Percentiles rank a stretch among this genome's conserved stretches.
Evolutionary conservation across 805 yeast species (phyloP).

Genomic region (Candida montana): DNA sequence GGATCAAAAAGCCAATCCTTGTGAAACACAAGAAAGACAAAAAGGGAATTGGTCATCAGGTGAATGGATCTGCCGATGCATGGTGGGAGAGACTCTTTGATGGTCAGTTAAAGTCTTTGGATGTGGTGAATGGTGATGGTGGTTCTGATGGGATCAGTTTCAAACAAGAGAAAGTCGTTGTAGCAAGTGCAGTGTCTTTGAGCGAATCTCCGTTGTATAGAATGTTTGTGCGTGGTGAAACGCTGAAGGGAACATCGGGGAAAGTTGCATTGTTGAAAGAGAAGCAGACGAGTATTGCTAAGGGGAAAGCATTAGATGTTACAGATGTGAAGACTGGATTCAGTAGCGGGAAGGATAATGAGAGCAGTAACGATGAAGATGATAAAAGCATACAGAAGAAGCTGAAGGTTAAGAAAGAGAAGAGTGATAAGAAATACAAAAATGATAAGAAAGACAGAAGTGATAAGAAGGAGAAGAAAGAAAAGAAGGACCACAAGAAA

Average conservation of each 20-base stretch:
- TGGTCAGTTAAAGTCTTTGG: slow-evolving; percentile 79
- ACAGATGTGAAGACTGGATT: slow-evolving; percentile 14
- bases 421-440: slow-evolving; percentile 18
- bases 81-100: slow-evolving; percentile 98
- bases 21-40: slow-evolving; percentile 88
- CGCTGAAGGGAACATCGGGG: slow-evolving; percentile 71
- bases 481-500: slow-evolving; percentile 22
- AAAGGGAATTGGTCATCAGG: slow-evolving; percentile 79
- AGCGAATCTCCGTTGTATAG: slow-evolving; percentile 68
- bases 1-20: slow-evolving; percentile 76
- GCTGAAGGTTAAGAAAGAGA: slow-evolving; percentile 16
- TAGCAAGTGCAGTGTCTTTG: slow-evolving; percentile 42
- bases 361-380: too few species aligned
- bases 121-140: slow-evolving; percentile 37
- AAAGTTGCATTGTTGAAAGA: slow-evolving; percentile 25
- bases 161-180: slow-evolving; percentile 45
- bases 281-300: not conserved
- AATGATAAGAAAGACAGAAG: slow-evolving; percentile 18
- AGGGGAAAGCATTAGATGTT: slow-evolving; percentile 5
- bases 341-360: slow-evolving; percentile 11
- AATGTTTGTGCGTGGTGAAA: slow-evolving; percentile 86
- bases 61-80: slow-evolving; percentile 57
- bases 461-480: slow-evolving; percentile 20
- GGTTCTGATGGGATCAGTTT: slow-evolving; percentile 38
- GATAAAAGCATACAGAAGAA: slow-evolving; percentile 8